phyloP scores from a whole-genome alignment of 1,284 basidiomycete species.

The Ceratobasidium sp. region DNA sequence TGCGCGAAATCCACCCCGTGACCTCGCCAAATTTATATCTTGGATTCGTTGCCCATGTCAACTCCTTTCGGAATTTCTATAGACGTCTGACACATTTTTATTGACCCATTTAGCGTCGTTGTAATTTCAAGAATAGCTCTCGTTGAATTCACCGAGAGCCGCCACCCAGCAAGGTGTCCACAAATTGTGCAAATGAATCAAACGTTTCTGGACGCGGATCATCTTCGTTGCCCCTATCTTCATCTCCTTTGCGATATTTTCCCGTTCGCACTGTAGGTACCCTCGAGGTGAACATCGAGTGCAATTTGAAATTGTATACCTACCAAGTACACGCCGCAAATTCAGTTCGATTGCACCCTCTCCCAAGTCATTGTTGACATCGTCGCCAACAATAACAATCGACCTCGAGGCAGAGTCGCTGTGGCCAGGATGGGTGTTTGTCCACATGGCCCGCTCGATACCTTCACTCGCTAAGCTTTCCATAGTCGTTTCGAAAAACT shows the following conservation, averaged over 20 bases:
- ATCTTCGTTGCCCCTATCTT: slow-evolving; percentile 52
- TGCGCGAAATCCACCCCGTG: slow-evolving; percentile 29
- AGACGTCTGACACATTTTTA: not conserved
- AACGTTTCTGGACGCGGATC: slow-evolving; percentile 59
- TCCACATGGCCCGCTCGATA: slow-evolving; percentile 43
- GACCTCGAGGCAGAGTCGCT: slow-evolving; percentile 46
- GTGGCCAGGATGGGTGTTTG: slow-evolving; percentile 45
- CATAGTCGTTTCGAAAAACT: slow-evolving; percentile 68
- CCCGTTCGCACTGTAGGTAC: slow-evolving; percentile 63
- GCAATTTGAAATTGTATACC: slow-evolving; percentile 44
- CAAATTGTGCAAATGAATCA: slow-evolving; percentile 63
- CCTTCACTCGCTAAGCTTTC: slow-evolving; percentile 55
- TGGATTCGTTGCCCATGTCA: not conserved
- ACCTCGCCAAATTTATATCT: slow-evolving; percentile 12
- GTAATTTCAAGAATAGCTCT: not conserved
- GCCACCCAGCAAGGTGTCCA: slow-evolving; percentile 55
- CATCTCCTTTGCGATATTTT: slow-evolving; percentile 68
- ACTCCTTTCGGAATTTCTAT: not conserved
- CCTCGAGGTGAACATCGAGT: slow-evolving; percentile 17
- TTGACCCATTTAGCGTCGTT: not conserved
- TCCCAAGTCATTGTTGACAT: slow-evolving; percentile 68
- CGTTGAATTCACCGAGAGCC: not conserved
- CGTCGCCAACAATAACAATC: slow-evolving; percentile 71
- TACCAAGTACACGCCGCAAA: slow-evolving; percentile 69
- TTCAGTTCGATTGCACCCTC: slow-evolving; percentile 66